Evolutionary conservation across 2,329 filamentous ascomycete genomes (phyloP).

Genomic region (Fusarium camptoceras): DNA sequence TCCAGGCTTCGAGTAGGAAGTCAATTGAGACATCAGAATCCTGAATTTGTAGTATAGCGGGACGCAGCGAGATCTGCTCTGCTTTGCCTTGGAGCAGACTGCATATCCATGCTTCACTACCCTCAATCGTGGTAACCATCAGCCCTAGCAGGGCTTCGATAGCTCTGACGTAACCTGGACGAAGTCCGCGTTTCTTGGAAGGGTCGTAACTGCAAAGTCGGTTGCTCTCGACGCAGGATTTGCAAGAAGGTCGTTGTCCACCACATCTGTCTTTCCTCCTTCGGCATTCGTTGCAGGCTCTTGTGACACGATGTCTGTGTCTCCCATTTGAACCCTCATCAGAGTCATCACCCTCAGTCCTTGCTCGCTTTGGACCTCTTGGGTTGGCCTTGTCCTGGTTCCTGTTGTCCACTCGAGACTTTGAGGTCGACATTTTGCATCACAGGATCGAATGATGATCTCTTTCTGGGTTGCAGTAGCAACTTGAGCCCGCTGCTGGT

Average conservation of each 20-base stretch:
- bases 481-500: neutral
- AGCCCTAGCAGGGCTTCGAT: constrained; percentile 8
- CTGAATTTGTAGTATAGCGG: rapidly evolving
- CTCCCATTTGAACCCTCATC: neutral
- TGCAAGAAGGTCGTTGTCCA: neutral
- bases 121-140: neutral
- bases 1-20: constrained; percentile 9
- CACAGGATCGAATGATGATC: neutral
- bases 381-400: neutral
- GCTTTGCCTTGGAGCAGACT: neutral
- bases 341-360: neutral
- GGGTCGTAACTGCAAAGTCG: constrained; percentile 12
- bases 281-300: constrained; percentile 16
- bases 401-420: neutral
- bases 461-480: neutral
- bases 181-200: constrained; percentile 7
- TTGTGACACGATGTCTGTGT: constrained; percentile 4
- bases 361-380: constrained; percentile 2
- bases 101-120: neutral
- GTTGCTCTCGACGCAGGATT: neutral
- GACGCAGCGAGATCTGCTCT: rapidly evolving
- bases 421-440: neutral
- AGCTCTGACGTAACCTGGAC: constrained; percentile 10
- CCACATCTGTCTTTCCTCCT: constrained; percentile 10
- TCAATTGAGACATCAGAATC: neutral